These are phyloP conservation scores for Fusarium sp. DNA, from an alignment of 2,329 filamentous ascomycete genomes.

Conservation along the genomic window DNA sequence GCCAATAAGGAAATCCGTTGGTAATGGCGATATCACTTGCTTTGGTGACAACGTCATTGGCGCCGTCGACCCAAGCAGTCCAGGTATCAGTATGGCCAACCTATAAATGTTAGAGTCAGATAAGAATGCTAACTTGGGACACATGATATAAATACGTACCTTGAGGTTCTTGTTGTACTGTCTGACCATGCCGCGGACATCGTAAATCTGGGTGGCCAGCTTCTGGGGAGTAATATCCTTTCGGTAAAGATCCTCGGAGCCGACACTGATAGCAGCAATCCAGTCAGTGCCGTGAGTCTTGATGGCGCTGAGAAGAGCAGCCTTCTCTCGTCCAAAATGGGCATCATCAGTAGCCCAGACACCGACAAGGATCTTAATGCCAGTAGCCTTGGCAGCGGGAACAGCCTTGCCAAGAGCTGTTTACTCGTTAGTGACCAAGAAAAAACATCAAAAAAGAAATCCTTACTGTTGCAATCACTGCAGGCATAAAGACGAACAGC, in stretches of 20 bases:
- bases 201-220: constrained; percentile 42
- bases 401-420: constrained; percentile 40
- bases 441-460: neutral
- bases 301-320: constrained; percentile 40
- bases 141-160: constrained; percentile 2
- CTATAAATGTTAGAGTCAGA: constrained; percentile 15
- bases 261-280: constrained; percentile 42
- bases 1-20: constrained; percentile 44
- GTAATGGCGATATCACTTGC: constrained; percentile 41
- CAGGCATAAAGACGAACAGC: constrained; percentile 39
- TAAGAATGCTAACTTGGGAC: neutral
- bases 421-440: neutral
- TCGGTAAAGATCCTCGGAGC: constrained; percentile 42
- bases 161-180: constrained; percentile 41
- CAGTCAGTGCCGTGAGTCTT: constrained; percentile 41
- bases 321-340: constrained; percentile 41
- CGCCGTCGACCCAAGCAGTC: constrained; percentile 43
- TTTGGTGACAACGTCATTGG: constrained; percentile 42
- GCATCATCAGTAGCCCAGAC: constrained; percentile 41
- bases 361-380: constrained; percentile 41
- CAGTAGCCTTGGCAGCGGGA: constrained; percentile 41
- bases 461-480: constrained; percentile 39
- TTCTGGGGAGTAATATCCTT: constrained; percentile 40
- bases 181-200: constrained; percentile 41
- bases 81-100: constrained; percentile 43